Evolutionary conservation across 495 filamentous ascomycete species (phyloP).

Genomic region (Durotheca rogersii): DNA sequence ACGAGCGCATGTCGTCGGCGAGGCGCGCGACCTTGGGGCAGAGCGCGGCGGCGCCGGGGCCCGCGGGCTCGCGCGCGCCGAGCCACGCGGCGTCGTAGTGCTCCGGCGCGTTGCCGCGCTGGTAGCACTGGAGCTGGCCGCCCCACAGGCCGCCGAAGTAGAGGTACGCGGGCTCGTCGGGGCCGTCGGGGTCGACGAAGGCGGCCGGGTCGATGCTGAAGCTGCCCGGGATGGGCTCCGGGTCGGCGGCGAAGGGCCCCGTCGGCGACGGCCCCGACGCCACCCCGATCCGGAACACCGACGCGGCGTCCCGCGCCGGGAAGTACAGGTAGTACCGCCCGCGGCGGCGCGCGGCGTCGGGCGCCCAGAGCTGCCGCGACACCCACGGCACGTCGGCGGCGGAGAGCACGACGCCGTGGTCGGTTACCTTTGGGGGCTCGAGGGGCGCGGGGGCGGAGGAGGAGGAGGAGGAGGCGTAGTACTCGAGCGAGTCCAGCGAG

Average conservation of each 20-base stretch:
- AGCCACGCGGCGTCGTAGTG: slow-evolving; percentile 51
- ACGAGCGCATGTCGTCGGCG: slow-evolving; percentile 60
- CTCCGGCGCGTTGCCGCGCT: slow-evolving; percentile 34
- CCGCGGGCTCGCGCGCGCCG: slow-evolving; percentile 57
- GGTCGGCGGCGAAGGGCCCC: slow-evolving; percentile 59
- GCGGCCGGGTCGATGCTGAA: slow-evolving; percentile 65
- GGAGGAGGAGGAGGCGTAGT: slow-evolving; percentile 4
- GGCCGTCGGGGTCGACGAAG: slow-evolving; percentile 62
- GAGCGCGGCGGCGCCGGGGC: slow-evolving; percentile 50
- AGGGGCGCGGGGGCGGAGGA: no score
- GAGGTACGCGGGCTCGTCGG: slow-evolving; percentile 50
- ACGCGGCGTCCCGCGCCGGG: slow-evolving; percentile 59
- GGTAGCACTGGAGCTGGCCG: slow-evolving; percentile 63
- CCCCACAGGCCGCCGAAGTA: slow-evolving; percentile 73
- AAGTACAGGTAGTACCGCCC: slow-evolving; percentile 67
- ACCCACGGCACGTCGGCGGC: slow-evolving; percentile 62
- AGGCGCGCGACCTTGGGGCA: slow-evolving; percentile 63
- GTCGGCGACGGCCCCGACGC: slow-evolving; percentile 54
- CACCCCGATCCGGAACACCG: slow-evolving; percentile 66
- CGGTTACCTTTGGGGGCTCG: slow-evolving; percentile 46
- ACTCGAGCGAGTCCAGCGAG: slow-evolving; percentile 47
- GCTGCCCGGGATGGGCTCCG: slow-evolving; percentile 59
- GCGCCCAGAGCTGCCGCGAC: slow-evolving; percentile 64
- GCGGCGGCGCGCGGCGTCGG: slow-evolving; percentile 59
- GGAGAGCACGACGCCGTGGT: slow-evolving; percentile 60